Conservation (phyloP, 768 basidiomycete genomes). For the Chiua virens region DNA sequence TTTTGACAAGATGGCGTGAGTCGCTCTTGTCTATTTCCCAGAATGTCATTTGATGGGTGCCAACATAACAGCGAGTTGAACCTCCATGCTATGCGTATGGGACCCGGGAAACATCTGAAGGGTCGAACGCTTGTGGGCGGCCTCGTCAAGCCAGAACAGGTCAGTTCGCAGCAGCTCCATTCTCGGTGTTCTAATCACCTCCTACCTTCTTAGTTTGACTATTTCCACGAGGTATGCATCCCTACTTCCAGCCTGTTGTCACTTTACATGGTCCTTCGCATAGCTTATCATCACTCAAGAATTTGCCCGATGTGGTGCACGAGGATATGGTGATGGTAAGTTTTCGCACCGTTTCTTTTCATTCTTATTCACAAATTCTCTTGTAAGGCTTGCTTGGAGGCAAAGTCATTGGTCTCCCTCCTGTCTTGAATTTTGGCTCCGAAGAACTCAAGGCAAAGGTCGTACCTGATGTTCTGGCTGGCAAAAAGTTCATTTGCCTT, state of each 20-base stretch:
- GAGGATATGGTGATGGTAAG: conserved; percentile 69
- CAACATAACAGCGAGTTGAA: conserved; percentile 51
- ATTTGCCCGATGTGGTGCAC: conserved; percentile 48
- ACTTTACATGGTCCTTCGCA: background rate
- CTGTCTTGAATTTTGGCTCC: conserved; percentile 66
- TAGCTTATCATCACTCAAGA: conserved; percentile 68
- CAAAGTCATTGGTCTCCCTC: conserved; percentile 68
- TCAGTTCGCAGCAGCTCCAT: conserved; percentile 23
- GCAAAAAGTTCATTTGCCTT: conserved; percentile 70
- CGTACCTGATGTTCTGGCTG: conserved; percentile 51
- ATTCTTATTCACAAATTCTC: background rate
- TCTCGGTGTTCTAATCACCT: conserved; percentile 1
- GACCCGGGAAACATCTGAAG: conserved; percentile 84
- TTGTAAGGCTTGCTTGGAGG: conserved; percentile 48
- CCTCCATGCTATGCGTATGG: conserved; percentile 88
- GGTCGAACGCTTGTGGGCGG: conserved; percentile 75
- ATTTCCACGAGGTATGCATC: conserved; percentile 68
- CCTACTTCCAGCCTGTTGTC: conserved; percentile 6
- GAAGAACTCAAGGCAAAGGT: conserved; percentile 49
- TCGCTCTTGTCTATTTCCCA: background rate
- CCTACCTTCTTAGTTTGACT: conserved; percentile 50
- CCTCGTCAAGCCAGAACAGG: conserved; percentile 73
- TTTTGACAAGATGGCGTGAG: conserved; percentile 79
- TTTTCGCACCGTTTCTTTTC: background rate
- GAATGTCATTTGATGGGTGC: background rate